Percentiles rank a stretch among this genome's conserved stretches.
Conservation (phyloP, 2,329 filamentous ascomycete genomes). For the Beauveria bassiana region DNA sequence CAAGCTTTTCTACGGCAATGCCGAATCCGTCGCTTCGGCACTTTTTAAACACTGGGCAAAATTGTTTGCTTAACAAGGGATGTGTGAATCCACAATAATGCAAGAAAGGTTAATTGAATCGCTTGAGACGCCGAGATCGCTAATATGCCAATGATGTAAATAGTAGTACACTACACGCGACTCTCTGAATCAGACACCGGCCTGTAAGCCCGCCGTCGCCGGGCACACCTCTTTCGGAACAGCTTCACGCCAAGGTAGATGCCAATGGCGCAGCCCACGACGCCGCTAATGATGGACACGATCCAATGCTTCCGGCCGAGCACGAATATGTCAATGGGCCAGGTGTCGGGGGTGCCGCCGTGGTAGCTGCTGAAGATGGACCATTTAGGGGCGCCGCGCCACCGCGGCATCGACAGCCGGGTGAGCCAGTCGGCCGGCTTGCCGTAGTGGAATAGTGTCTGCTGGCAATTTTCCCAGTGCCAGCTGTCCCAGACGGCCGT, state of each 20-base stretch:
- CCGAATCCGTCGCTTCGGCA: too few species aligned
- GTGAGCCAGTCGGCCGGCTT: neutral
- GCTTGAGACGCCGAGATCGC: neutral
- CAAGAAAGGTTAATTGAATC: neutral
- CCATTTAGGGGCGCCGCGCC: conserved; percentile 9
- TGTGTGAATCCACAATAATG: too few species aligned
- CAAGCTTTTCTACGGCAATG: too few species aligned
- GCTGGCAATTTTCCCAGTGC: conserved; percentile 4
- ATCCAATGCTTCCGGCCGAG: neutral
- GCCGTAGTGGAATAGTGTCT: neutral
- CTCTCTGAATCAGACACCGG: neutral
- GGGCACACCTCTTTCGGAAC: neutral
- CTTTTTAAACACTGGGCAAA: too few species aligned
- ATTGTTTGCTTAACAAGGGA: too few species aligned
- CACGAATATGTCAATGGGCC: neutral
- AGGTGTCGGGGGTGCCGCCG: neutral
- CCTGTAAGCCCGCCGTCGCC: neutral
- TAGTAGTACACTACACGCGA: neutral
- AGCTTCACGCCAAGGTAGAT: neutral
- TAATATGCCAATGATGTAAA: conserved; percentile 2
- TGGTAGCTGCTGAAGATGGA: conserved; percentile 5
- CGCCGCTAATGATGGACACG: neutral
- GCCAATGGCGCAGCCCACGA: neutral
- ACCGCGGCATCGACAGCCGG: conserved; percentile 5
- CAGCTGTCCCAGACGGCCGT: conserved; percentile 1